These are phyloP conservation scores for Pyrrhoderma noxium DNA, from an alignment of 1,284 basidiomycete species.

Conservation along the genomic window DNA sequence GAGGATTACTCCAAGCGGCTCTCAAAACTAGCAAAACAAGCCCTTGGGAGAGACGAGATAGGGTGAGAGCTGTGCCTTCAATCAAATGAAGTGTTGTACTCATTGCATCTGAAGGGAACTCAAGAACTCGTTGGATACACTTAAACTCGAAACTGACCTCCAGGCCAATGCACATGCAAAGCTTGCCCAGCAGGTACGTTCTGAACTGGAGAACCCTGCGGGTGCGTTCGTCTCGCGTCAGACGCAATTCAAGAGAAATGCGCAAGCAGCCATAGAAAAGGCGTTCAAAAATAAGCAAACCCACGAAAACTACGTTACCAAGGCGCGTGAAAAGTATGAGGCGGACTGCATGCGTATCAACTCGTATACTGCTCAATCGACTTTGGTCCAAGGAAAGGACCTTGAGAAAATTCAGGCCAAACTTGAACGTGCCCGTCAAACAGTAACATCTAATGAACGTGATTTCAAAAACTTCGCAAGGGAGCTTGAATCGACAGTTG, in stretches of 20 bases:
- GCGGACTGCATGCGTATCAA: slow-evolving; percentile 92
- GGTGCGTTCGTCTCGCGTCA: slow-evolving; percentile 61
- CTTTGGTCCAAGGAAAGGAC: slow-evolving; percentile 90
- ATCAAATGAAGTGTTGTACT: slow-evolving; percentile 15
- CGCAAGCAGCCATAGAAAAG: slow-evolving; percentile 77
- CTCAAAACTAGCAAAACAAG: slow-evolving; percentile 70
- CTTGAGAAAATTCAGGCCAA: slow-evolving; percentile 86
- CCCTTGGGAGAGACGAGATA: slow-evolving; percentile 85
- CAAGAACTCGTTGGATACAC: slow-evolving; percentile 67
- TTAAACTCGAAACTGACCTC: slow-evolving; percentile 79
- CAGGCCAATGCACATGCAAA: slow-evolving; percentile 67
- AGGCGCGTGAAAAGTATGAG: slow-evolving; percentile 93
- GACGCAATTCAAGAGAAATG: slow-evolving; percentile 66
- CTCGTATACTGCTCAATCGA: slow-evolving; percentile 89
- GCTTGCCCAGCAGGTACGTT: slow-evolving; percentile 69
- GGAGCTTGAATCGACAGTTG: slow-evolving; percentile 73
- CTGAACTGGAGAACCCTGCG: slow-evolving; percentile 68
- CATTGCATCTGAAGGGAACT: slow-evolving; percentile 52
- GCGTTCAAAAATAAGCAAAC: slow-evolving; percentile 80
- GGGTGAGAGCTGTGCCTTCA: slow-evolving; percentile 48
- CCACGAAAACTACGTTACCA: slow-evolving; percentile 77
- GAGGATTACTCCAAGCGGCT: slow-evolving; percentile 93
- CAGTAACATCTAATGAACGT: slow-evolving; percentile 82
- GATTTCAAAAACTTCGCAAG: slow-evolving; percentile 88
- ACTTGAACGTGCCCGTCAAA: slow-evolving; percentile 84